Evolutionary conservation across 148 eudicot species (phyloP), one percentile per base, ranked within the genome.

Genomic region (Chenopodium suecicum): DNA sequence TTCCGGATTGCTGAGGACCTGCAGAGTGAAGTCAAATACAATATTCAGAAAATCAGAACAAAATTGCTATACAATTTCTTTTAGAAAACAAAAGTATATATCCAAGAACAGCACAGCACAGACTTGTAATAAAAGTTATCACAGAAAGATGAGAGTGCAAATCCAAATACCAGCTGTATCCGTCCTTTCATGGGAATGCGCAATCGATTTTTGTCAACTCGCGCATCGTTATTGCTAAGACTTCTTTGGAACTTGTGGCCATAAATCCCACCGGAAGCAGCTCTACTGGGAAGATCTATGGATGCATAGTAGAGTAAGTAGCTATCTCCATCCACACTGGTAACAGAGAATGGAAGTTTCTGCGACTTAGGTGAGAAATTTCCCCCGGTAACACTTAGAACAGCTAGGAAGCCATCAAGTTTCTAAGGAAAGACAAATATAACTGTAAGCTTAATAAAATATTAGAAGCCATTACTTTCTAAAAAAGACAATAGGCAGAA

Each of bases 1-100:
- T 67, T 92, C 97, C 7, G 94, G 97, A 82, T 92, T 92, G 86
- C 97, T 92, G 69, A 91, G 85, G 47, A 92, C 92, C 97, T 92
- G 92, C 63, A 70, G 65, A 78, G 54, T 77, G 66, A 68, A 69
- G 46, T 13, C 69, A 74, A 34, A 7, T 34, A 29, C 56, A 58
- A 65, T 46, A 22, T 31, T 82, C 50, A 69, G 76, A 63, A 69
- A 67, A 31, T 46, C 22, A 56, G 74, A 2, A 17, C 68, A 52
- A 65, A 37, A 63, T 31, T 48, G 63, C 67, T 20, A 7, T 10
- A 58, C 8, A 48, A 44, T 50, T 52, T 7, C 9, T 71, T 68
- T 69, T 56, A 12, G 13, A 58, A 68, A 17, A 60, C 44, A n/a
- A 46, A 75, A 50, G 73, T 16, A 44, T 29, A 20, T 20, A 62